Evolutionary conservation across 148 eudicot genomes (phyloP), one percentile per base, ranked within the genome.

Genomic region (Salicornia ramosissima): DNA sequence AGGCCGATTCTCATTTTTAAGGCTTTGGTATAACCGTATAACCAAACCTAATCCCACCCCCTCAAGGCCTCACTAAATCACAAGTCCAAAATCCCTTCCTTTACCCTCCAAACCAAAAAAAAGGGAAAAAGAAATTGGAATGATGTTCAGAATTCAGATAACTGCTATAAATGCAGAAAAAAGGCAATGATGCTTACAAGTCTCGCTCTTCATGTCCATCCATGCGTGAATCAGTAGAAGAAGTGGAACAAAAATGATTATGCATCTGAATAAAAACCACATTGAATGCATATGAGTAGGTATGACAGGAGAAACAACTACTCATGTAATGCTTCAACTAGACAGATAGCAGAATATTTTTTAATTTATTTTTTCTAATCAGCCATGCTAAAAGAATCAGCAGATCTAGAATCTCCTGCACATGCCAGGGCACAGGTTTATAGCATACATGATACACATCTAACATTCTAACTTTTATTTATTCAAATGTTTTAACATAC

Each of bases 231-330:
- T 71, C 72, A 46, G 76, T 19, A 61, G 77, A 76, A 45, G 88
- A 75, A 64, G 85, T 67, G 33, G 78, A 67, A 76, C 72, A 77
- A 74, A 82, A 85, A 47, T 40, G 56, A 67, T 61, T 81, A 65
- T 72, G 75, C 36, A 31, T 77, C 87, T 85, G 84, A 59, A 64
- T 50, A 62, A 57, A 67, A 60, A 70, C 33, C 68, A 68, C 40
- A 66, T 49, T 50, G 29, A 26, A 29, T 40, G 18, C 31, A 40
- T 64, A 72, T 62, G 8, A 69, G 60, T 6, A 40, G 72, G 43
- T 34, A 26, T 26, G 58, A 70, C 31, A 72, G 40, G 14, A 14
- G 16, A 45, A 46, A 25, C 31, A 25, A 60, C 19, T 2, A 4
- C 18, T 6, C 25, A 26, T 26, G 21, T 5, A 40, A 42, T 13